Evolutionary conservation across 2,329 filamentous ascomycete species (phyloP).

Genomic region (Sclerotinia subarctica): DNA sequence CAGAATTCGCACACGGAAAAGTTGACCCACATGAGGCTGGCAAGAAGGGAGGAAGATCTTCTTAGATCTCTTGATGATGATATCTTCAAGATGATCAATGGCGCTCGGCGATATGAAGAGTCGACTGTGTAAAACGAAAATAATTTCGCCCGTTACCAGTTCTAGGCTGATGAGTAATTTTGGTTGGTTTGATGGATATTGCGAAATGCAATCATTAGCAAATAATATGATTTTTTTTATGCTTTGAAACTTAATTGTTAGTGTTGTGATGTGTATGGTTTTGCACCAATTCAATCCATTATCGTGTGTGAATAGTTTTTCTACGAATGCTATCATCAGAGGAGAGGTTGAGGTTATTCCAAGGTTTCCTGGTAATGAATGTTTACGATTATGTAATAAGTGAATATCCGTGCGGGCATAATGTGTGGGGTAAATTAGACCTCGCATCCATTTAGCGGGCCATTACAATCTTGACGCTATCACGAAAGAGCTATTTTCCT

Average conservation of each 20-base stretch:
- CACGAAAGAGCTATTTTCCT: too few relatives aligned
- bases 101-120: background rate
- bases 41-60: conserved; percentile 39
- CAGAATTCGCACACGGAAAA: conserved; percentile 43
- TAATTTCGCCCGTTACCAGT: background rate
- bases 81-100: background rate
- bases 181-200: background rate
- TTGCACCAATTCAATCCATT: background rate
- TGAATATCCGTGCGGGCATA: background rate
- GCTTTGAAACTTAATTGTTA: background rate
- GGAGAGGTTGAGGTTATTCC: background rate
- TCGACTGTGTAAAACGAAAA: background rate
- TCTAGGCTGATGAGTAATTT: background rate
- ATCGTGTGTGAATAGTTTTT: too few relatives aligned
- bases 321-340: background rate
- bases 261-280: background rate
- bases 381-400: background rate
- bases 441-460: too few relatives aligned
- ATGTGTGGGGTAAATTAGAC: too few relatives aligned
- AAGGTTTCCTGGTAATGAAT: background rate
- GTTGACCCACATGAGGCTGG: conserved; percentile 44
- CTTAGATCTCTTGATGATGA: background rate
- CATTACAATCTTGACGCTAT: too few relatives aligned
- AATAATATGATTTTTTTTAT: background rate
- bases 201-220: background rate